Conservation (phyloP, 2,329 filamentous ascomycete species). For the Trichoderma sp. region DNA sequence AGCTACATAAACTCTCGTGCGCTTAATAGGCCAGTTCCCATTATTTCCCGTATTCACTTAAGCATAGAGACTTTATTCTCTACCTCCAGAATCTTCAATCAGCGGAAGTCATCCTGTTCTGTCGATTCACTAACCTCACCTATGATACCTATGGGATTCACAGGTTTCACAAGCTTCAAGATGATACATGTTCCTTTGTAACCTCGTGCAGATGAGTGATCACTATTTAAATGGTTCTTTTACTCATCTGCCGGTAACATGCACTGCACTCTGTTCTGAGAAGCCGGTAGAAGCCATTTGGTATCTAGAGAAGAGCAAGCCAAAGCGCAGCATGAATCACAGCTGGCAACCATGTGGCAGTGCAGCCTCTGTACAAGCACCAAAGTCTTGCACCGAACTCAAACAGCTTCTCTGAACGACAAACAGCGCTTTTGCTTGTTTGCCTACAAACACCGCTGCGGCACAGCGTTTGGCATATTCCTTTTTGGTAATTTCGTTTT, state of each 20-base stretch:
- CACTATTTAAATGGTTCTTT: neutral
- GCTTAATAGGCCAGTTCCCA: neutral
- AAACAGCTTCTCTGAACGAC: slow-evolving; percentile 1
- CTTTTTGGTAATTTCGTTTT: neutral
- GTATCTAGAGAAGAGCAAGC: neutral
- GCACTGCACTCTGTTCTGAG: neutral
- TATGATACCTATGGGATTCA: neutral
- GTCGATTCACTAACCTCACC: neutral
- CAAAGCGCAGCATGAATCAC: slow-evolving; percentile 1
- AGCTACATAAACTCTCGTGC: neutral
- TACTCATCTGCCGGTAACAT: neutral
- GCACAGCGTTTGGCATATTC: neutral
- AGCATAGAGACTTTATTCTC: neutral
- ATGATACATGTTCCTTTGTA: neutral
- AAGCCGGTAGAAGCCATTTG: neutral
- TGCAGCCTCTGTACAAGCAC: neutral
- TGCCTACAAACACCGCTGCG: neutral
- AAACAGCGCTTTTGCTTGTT: neutral
- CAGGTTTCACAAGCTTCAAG: neutral
- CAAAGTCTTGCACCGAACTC: neutral
- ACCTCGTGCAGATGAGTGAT: neutral
- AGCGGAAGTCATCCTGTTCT: neutral
- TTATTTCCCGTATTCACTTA: neutral
- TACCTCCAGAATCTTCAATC: neutral
- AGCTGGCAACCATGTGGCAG: neutral